phyloP scores from a whole-genome alignment of 345 rosid species.

The Populus tremula region DNA sequence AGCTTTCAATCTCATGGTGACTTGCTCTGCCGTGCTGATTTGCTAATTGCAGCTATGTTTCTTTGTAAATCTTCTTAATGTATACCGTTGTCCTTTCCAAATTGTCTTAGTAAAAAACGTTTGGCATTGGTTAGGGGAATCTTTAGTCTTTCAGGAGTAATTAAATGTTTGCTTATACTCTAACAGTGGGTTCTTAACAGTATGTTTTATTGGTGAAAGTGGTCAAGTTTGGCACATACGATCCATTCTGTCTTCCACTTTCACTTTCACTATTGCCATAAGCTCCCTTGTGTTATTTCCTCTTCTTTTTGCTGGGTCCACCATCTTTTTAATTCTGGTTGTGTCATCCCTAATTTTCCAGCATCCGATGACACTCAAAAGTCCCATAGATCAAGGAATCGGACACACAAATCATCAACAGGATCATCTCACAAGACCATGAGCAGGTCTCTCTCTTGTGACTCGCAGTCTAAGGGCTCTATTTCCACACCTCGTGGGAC shows the following conservation, averaged over 20 bases:
- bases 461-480: constrained; percentile 75
- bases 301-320: constrained; percentile 48
- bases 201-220: constrained; percentile 18
- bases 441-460: constrained; percentile 73
- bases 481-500: constrained; percentile 49
- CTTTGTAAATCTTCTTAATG: not conserved
- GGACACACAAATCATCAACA: constrained; percentile 62
- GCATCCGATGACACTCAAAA: constrained; percentile 80
- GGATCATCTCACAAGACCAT: constrained; percentile 71
- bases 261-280: constrained; percentile 54
- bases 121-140: not conserved
- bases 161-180: constrained; percentile 13
- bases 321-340: constrained; percentile 27
- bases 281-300: constrained; percentile 35
- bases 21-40: not conserved
- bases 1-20: not conserved
- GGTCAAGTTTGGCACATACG: constrained; percentile 53
- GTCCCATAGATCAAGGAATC: constrained; percentile 78
- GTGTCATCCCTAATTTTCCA: constrained; percentile 33
- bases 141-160: not conserved
- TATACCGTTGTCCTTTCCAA: not conserved
- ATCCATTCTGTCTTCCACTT: constrained; percentile 55
- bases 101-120: not conserved
- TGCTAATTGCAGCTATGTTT: not conserved
- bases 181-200: constrained; percentile 7